Conservation (phyloP, 257 asterid genomes). For the Gynochthodes officinalis region DNA sequence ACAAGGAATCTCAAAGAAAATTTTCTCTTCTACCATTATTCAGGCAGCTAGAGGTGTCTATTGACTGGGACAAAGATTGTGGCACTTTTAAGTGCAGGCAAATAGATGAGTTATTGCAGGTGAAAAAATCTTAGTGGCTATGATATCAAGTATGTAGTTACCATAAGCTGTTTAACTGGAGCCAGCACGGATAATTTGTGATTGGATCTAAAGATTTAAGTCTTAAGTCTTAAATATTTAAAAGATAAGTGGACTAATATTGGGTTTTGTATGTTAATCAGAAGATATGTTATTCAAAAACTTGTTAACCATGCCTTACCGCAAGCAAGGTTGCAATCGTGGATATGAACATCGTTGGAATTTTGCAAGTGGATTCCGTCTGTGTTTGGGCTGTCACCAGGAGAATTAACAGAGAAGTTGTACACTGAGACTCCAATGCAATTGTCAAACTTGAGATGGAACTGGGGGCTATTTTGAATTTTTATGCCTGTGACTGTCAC, state of each 20-base stretch:
- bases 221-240: not conserved
- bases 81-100: constrained; percentile 24
- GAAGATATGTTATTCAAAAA: not conserved
- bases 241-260: not conserved
- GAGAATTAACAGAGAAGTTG: constrained; percentile 64
- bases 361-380: constrained; percentile 92
- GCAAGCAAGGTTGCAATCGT: constrained; percentile 58
- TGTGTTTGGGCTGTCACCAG: constrained; percentile 89
- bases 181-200: constrained; percentile 16
- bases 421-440: constrained; percentile 73
- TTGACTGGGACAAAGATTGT: constrained; percentile 21
- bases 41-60: constrained; percentile 23
- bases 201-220: not conserved
- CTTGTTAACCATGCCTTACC: constrained; percentile 40
- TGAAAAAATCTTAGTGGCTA: constrained; percentile 25
- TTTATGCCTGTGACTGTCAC: constrained; percentile 81
- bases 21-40: not conserved
- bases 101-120: constrained; percentile 25
- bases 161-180: constrained; percentile 28
- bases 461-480: constrained; percentile 74
- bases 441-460: constrained; percentile 81
- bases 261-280: not conserved
- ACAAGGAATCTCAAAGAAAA: not conserved
- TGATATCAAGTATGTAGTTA: constrained; percentile 22
- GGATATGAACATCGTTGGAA: constrained; percentile 78